phyloP scores from a whole-genome alignment of 495 filamentous ascomycete genomes.

The Tuber umbilicatum region DNA sequence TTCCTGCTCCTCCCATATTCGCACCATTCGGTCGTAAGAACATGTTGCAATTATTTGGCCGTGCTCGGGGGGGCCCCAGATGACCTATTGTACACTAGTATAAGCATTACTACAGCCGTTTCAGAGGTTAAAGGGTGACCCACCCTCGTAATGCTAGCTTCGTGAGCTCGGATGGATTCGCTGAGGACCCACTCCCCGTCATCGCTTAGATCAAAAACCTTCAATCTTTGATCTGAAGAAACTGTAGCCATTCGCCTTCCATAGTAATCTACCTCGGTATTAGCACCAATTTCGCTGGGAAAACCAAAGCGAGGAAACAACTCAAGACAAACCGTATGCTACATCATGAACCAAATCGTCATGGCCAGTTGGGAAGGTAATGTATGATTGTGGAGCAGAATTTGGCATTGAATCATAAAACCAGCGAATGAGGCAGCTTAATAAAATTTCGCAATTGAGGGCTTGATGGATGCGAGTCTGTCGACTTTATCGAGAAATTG shows the following conservation, averaged over 20 bases:
- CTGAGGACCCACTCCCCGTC: conserved; percentile 70
- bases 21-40: conserved; percentile 38
- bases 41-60: conserved; percentile 42
- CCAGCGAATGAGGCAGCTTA: background rate
- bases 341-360: conserved; percentile 63
- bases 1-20: conserved; percentile 42
- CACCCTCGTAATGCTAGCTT: conserved; percentile 85
- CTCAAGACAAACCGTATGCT: conserved; percentile 48
- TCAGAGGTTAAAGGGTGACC: background rate
- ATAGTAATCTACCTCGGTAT: conserved; percentile 54
- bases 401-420: background rate
- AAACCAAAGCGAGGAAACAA: conserved; percentile 1
- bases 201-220: conserved; percentile 76
- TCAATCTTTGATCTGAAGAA: conserved; percentile 86
- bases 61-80: conserved; percentile 42
- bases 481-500: conserved; percentile 3
- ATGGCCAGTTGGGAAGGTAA: conserved; percentile 49
- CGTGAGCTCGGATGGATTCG: conserved; percentile 87
- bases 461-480: background rate
- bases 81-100: conserved; percentile 26
- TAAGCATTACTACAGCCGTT: conserved; percentile 11
- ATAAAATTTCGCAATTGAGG: background rate
- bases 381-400: conserved; percentile 20
- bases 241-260: conserved; percentile 86
- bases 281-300: conserved; percentile 7